Conservation (phyloP, 1,284 basidiomycete species). For the Ustilago sp. region DNA sequence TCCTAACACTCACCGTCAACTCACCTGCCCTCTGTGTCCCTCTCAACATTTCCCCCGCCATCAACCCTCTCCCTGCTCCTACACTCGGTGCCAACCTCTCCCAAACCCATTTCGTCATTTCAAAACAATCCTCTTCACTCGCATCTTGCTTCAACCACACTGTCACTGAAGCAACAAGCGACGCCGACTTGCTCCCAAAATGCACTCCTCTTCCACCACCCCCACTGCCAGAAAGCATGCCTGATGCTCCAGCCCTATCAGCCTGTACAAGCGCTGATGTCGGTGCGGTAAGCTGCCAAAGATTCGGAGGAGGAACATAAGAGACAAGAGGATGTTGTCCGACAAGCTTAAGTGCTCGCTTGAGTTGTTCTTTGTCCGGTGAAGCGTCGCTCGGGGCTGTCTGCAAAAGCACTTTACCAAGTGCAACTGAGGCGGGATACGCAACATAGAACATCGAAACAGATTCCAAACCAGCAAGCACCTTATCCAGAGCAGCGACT, state of each 20-base stretch:
- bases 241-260: constrained; percentile 28
- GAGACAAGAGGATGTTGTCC: constrained; percentile 62
- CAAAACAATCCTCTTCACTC: constrained; percentile 54
- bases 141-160: constrained; percentile 55
- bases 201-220: constrained; percentile 30
- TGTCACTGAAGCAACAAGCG: constrained; percentile 60
- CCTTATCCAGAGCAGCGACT: constrained; percentile 67
- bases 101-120: constrained; percentile 65
- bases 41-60: constrained; percentile 60
- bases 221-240: constrained; percentile 37
- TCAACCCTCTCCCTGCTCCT: constrained; percentile 54
- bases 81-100: constrained; percentile 59
- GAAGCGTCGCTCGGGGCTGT: constrained; percentile 50
- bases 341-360: constrained; percentile 52
- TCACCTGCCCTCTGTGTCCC: constrained; percentile 63
- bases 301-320: constrained; percentile 53
- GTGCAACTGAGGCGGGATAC: constrained; percentile 59
- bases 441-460: constrained; percentile 66
- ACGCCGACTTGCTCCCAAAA: constrained; percentile 56
- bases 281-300: constrained; percentile 68
- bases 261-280: constrained; percentile 49
- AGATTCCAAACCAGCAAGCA: constrained; percentile 65
- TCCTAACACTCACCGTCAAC: constrained; percentile 57
- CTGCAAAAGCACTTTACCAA: constrained; percentile 65
- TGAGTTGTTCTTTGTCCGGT: constrained; percentile 47